Evolutionary conservation across 2,329 filamentous ascomycete genomes (phyloP).

Genomic region (Verticillium albo-atrum): DNA sequence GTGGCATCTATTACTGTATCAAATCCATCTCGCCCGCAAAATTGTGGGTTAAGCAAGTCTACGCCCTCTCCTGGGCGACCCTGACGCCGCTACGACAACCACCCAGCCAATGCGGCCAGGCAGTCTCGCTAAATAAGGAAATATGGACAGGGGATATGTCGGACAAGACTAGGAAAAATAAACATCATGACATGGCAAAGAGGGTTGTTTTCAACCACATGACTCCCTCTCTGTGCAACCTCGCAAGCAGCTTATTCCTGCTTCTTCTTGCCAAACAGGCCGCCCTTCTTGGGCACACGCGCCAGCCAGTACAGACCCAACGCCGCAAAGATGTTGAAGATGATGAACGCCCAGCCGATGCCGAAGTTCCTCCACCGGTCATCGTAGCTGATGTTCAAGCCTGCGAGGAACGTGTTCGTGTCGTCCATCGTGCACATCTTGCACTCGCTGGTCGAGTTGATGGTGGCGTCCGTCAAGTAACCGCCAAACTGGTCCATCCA

Average conservation of each 20-base stretch:
- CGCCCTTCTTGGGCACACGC: constrained; percentile 35
- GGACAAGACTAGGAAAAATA: background rate
- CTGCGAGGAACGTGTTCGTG: constrained; percentile 47
- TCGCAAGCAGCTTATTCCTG: constrained; percentile 14
- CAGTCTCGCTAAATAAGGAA: background rate
- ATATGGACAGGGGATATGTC: background rate
- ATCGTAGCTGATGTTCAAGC: constrained; percentile 46
- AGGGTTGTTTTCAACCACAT: background rate
- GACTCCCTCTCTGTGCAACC: too few species aligned
- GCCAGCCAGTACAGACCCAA: constrained; percentile 53
- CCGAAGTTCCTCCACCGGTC: constrained; percentile 68
- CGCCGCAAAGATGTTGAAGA: constrained; percentile 53
- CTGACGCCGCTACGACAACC: background rate
- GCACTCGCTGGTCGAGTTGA: constrained; percentile 43
- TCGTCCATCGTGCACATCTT: constrained; percentile 47
- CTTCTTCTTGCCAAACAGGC: constrained; percentile 25
- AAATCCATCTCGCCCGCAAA: background rate
- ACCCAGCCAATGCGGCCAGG: background rate
- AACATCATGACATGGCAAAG: background rate
- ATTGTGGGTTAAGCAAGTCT: background rate
- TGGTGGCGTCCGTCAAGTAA: constrained; percentile 41
- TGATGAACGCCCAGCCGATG: constrained; percentile 54
- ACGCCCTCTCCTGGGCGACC: background rate
- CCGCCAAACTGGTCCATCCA: constrained; percentile 49
- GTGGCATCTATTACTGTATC: background rate